Conservation (phyloP, 208 protist genomes). For the Leishmania aethiopica region DNA sequence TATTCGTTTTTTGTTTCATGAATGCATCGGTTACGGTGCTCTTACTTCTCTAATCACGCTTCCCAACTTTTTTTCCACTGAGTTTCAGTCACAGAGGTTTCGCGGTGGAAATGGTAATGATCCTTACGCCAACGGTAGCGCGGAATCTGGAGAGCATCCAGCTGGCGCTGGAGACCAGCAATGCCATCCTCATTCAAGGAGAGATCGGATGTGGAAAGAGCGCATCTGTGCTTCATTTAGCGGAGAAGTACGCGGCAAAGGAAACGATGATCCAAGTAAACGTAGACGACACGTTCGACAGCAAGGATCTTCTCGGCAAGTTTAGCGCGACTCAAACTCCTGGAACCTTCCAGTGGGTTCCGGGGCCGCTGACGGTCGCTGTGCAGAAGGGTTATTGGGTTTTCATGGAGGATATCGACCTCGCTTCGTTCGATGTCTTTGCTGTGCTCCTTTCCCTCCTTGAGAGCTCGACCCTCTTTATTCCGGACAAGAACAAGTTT, state of each 20-base stretch:
- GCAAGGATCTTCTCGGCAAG: slow-evolving; percentile 98
- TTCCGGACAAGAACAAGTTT: slow-evolving; percentile 95
- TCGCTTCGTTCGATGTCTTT: slow-evolving; percentile 98
- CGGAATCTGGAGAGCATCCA: slow-evolving; percentile 73
- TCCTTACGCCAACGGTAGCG: slow-evolving; percentile 68
- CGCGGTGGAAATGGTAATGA: slow-evolving; percentile 28
- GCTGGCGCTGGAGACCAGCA: slow-evolving; percentile 62
- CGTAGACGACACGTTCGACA: slow-evolving; percentile 98
- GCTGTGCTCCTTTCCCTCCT: slow-evolving; percentile 97
- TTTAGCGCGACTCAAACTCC: slow-evolving; percentile 98
- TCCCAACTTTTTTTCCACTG: neutral
- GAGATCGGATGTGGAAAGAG: slow-evolving; percentile 90
- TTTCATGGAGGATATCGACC: slow-evolving; percentile 99
- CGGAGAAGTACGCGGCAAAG: slow-evolving; percentile 56
- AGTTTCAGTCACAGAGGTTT: neutral
- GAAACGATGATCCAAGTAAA: slow-evolving; percentile 88
- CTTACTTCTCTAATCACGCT: neutral
- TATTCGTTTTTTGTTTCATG: neutral
- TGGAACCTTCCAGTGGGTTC: slow-evolving; percentile 98
- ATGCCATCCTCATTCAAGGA: slow-evolving; percentile 84
- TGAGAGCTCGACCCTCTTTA: slow-evolving; percentile 94
- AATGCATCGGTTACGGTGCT: neutral
- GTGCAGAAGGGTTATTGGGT: slow-evolving; percentile 97
- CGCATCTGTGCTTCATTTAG: slow-evolving; percentile 61
- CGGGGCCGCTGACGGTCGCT: slow-evolving; percentile 96